These are phyloP conservation scores for Pleurostoma richardsiae DNA, from an alignment of 2,329 filamentous ascomycete genomes.

Conservation along the genomic window DNA sequence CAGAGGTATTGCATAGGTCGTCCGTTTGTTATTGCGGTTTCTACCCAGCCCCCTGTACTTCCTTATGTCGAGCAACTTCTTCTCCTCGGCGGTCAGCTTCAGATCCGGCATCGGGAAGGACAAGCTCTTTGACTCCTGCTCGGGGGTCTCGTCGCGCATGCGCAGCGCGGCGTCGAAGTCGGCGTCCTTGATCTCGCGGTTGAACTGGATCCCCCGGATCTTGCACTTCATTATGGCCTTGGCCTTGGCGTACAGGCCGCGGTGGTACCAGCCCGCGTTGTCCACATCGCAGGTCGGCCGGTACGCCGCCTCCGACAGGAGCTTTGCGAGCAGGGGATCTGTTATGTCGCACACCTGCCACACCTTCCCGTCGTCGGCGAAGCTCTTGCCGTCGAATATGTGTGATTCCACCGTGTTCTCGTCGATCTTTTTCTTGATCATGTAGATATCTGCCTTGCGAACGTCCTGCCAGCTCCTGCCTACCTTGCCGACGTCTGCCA, in stretches of 20 bases:
- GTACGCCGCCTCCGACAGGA: constrained; percentile 61
- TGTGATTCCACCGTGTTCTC: constrained; percentile 44
- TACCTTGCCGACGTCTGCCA: constrained; percentile 38
- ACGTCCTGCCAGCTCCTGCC: constrained; percentile 45
- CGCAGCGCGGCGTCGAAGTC: constrained; percentile 39
- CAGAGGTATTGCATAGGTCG: constrained; percentile 11
- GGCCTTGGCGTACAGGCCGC: constrained; percentile 75
- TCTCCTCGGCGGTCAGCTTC: constrained; percentile 30
- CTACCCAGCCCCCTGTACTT: constrained; percentile 19
- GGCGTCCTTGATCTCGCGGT: constrained; percentile 41
- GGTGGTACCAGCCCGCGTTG: constrained; percentile 78
- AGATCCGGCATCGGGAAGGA: constrained; percentile 32
- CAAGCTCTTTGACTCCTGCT: constrained; percentile 19
- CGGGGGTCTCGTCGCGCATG: constrained; percentile 25
- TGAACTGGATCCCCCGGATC: constrained; percentile 61
- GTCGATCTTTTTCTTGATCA: constrained; percentile 16
- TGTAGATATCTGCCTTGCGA: constrained; percentile 25
- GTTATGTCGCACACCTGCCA: constrained; percentile 94
- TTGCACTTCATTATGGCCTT: constrained; percentile 87
- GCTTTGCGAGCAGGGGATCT: constrained; percentile 64
- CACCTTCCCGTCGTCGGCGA: constrained; percentile 77
- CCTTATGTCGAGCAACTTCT: constrained; percentile 23
- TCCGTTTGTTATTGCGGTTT: constrained; percentile 14
- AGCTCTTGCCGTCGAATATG: constrained; percentile 74
- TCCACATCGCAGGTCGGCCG: constrained; percentile 52